These are phyloP conservation scores for Aspergillus latus DNA, from an alignment of 2,329 filamentous ascomycete genomes.

Conservation along the genomic window DNA sequence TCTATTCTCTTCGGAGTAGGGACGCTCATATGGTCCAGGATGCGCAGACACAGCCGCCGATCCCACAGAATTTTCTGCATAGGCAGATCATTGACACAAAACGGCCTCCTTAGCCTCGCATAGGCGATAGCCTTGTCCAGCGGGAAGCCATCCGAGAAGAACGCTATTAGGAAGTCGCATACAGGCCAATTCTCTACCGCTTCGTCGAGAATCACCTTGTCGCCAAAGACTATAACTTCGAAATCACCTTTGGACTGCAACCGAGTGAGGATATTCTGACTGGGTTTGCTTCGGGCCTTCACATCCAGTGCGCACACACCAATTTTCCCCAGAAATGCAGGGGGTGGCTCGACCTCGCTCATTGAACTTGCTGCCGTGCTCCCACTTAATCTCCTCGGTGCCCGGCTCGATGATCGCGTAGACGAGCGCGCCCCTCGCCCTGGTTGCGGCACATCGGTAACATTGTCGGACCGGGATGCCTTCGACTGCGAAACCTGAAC, in stretches of 20 bases:
- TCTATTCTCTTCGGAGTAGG: constrained; percentile 86
- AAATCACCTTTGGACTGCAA: constrained; percentile 89
- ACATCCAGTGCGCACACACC: constrained; percentile 94
- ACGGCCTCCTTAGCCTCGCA: constrained; percentile 86
- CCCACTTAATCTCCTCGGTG: constrained; percentile 73
- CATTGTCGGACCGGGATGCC: constrained; percentile 21
- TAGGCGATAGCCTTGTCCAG: constrained; percentile 97
- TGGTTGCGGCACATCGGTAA: constrained; percentile 39
- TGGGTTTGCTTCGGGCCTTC: constrained; percentile 95
- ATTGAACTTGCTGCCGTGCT: constrained; percentile 80
- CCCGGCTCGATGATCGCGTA: constrained; percentile 62
- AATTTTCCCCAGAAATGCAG: constrained; percentile 62
- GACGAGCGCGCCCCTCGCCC: constrained; percentile 32
- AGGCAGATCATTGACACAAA: constrained; percentile 94
- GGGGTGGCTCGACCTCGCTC: constrained; percentile 58
- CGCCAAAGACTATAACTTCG: constrained; percentile 95
- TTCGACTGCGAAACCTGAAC: constrained; percentile 20
- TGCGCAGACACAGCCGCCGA: constrained; percentile 79
- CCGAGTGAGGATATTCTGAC: constrained; percentile 90
- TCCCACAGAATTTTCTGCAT: constrained; percentile 99
- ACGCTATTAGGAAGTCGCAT: constrained; percentile 94
- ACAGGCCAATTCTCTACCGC: constrained; percentile 95
- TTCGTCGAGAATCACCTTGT: constrained; percentile 98
- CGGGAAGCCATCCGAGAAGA: constrained; percentile 97
- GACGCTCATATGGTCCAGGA: constrained; percentile 85